phyloP scores from a whole-genome alignment of 768 basidiomycete species.

The Hypsizygus marmoreus region DNA sequence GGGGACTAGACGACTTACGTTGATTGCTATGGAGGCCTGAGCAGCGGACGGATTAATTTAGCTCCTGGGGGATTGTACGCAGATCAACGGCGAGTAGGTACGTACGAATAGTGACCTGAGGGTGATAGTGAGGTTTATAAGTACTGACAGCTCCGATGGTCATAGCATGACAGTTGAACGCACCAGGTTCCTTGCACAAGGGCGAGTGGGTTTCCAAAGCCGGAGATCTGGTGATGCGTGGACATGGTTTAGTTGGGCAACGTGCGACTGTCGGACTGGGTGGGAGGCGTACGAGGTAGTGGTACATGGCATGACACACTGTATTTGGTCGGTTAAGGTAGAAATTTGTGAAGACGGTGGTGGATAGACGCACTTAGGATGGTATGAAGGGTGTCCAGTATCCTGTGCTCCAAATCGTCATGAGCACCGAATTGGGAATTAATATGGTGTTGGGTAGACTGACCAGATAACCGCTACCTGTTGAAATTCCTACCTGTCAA shows the following conservation, averaged over 20 bases:
- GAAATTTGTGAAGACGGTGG: neutral
- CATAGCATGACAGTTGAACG: slow-evolving; percentile 7
- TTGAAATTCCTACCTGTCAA: neutral
- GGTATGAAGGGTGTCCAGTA: slow-evolving; percentile 42
- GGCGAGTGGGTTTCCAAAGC: slow-evolving; percentile 30
- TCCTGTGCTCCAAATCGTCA: too few species aligned
- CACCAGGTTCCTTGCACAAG: slow-evolving; percentile 42
- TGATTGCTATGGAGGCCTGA: slow-evolving; percentile 38
- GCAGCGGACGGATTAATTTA: neutral
- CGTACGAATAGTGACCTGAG: slow-evolving; percentile 39
- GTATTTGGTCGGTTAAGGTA: neutral
- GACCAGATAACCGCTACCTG: slow-evolving; percentile 41
- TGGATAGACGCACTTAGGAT: slow-evolving; percentile 34
- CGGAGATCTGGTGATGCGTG: slow-evolving; percentile 33
- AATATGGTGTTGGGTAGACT: slow-evolving; percentile 15
- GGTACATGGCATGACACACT: slow-evolving; percentile 46
- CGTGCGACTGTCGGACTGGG: too few species aligned
- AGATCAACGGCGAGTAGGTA: slow-evolving; percentile 4
- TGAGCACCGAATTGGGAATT: neutral
- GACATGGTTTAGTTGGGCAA: too few species aligned
- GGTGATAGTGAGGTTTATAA: neutral
- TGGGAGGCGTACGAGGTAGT: slow-evolving; percentile 44
- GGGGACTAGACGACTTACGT: slow-evolving; percentile 26
- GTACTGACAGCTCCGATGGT: neutral
- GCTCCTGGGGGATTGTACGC: neutral